Percentiles rank a stretch among this genome's conserved stretches.
phyloP scores from a whole-genome alignment of 2,329 filamentous ascomycete species.

The Boeremia exigua region DNA sequence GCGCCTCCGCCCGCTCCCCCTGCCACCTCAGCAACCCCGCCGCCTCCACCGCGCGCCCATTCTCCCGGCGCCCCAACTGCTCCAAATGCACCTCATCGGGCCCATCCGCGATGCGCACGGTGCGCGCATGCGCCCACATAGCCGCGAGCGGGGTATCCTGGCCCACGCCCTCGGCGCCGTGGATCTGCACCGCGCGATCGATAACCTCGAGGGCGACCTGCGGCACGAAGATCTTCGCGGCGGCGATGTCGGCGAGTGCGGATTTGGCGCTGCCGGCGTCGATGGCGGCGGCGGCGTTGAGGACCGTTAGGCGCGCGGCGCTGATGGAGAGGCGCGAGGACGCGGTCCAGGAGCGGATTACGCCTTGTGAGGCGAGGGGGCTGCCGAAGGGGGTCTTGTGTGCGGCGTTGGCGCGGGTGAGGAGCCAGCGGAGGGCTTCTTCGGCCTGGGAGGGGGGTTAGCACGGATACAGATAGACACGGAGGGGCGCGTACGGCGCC shows the following conservation, averaged over 20 bases:
- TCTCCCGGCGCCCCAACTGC: constrained; percentile 80
- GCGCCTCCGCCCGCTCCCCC: constrained; percentile 65
- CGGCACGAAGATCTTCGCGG: constrained; percentile 90
- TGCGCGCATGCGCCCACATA: constrained; percentile 80
- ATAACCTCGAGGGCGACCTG: constrained; percentile 81
- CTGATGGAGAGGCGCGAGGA: constrained; percentile 91
- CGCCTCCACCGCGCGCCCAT: constrained; percentile 66
- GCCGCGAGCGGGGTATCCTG: constrained; percentile 85
- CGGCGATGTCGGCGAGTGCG: constrained; percentile 86
- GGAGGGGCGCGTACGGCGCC: constrained; percentile 67
- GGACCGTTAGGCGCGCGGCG: constrained; percentile 81
- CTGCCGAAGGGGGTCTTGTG: constrained; percentile 89
- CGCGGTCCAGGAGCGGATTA: constrained; percentile 78
- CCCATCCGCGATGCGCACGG: constrained; percentile 83
- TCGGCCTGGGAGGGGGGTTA: constrained; percentile 65
- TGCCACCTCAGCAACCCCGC: constrained; percentile 67
- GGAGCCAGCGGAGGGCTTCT: constrained; percentile 87
- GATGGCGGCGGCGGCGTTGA: constrained; percentile 93
- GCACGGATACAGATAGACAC: neutral
- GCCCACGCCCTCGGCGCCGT: constrained; percentile 83
- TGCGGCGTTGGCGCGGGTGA: constrained; percentile 89
- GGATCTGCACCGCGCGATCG: constrained; percentile 88
- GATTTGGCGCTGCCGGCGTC: constrained; percentile 84
- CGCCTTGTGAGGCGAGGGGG: constrained; percentile 81
- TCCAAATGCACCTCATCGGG: constrained; percentile 83